These are phyloP conservation scores for Coprinopsis strossmayeri DNA, from an alignment of 768 basidiomycete species.

Conservation along the genomic window DNA sequence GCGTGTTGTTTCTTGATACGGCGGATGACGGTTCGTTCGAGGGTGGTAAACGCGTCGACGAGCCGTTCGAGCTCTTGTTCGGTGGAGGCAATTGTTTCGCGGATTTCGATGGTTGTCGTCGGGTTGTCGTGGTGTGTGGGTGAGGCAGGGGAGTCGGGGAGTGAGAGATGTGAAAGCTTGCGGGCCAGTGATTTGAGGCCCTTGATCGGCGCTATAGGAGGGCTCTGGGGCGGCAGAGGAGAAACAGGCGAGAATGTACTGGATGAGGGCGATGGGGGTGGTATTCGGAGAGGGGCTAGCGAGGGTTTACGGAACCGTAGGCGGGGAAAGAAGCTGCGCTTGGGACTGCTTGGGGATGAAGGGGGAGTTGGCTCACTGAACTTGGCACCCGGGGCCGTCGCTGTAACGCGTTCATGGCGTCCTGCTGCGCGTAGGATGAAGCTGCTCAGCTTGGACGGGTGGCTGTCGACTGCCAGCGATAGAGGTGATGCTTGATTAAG, in stretches of 20 bases:
- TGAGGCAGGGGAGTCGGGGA: slow-evolving; percentile 8
- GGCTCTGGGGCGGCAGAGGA: too few relatives aligned
- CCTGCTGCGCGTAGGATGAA: slow-evolving; percentile 33
- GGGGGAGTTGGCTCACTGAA: too few relatives aligned
- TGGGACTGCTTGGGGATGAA: slow-evolving; percentile 13
- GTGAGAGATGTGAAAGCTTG: background rate
- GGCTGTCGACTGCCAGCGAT: background rate
- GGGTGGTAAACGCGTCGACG: slow-evolving; percentile 59
- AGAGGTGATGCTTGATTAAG: too few relatives aligned
- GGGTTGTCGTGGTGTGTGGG: slow-evolving; percentile 1
- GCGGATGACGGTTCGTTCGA: slow-evolving; percentile 54
- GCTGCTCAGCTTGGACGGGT: slow-evolving; percentile 19
- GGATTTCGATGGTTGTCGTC: slow-evolving; percentile 39
- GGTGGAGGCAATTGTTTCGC: slow-evolving; percentile 50
- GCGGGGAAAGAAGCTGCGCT: too few relatives aligned
- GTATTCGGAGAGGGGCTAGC: too few relatives aligned
- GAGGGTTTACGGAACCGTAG: too few relatives aligned
- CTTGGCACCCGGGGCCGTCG: slow-evolving; percentile 6
- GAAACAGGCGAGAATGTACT: too few relatives aligned
- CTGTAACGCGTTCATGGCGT: slow-evolving; percentile 18
- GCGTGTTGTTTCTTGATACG: slow-evolving; percentile 36
- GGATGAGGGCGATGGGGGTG: too few relatives aligned
- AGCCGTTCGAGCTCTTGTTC: slow-evolving; percentile 61
- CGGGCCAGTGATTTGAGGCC: too few relatives aligned
- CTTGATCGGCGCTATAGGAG: too few relatives aligned